Conservation (phyloP, 257 asterid species). For the Solanum sparsipilum region DNA sequence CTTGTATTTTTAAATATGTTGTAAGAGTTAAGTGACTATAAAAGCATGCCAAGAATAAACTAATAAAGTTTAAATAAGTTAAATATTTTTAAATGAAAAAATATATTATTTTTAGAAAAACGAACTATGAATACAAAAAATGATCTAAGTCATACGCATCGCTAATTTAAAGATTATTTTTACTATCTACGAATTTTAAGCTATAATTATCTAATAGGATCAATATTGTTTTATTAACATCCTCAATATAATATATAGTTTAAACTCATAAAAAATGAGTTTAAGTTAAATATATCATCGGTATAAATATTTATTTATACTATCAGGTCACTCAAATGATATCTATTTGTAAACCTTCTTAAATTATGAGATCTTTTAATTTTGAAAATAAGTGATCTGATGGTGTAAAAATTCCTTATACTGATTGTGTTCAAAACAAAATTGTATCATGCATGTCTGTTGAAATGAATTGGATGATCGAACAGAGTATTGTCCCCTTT, state of each 20-base stretch:
- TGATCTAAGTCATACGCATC: neutral
- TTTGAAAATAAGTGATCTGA: neutral
- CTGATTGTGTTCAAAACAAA: neutral
- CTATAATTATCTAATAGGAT: neutral
- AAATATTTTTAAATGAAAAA: no score
- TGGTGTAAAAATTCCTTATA: neutral
- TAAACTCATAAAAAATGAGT: neutral
- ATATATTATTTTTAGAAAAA: no score
- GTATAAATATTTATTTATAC: no score
- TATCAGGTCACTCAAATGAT: no score
- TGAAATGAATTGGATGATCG: neutral
- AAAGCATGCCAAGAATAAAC: neutral
- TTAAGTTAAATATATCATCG: no score
- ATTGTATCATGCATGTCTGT: neutral
- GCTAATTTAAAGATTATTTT: neutral
- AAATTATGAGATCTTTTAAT: neutral
- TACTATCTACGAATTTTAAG: neutral
- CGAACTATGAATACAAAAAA: no score
- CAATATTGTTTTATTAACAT: neutral
- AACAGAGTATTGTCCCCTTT: neutral
- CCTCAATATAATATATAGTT: neutral
- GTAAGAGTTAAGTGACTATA: neutral
- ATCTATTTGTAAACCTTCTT: neutral
- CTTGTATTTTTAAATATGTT: neutral
- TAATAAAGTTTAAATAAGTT: neutral